Evolutionary conservation across 2,329 filamentous ascomycete genomes (phyloP).

Genomic region (Elsinoe batatas): DNA sequence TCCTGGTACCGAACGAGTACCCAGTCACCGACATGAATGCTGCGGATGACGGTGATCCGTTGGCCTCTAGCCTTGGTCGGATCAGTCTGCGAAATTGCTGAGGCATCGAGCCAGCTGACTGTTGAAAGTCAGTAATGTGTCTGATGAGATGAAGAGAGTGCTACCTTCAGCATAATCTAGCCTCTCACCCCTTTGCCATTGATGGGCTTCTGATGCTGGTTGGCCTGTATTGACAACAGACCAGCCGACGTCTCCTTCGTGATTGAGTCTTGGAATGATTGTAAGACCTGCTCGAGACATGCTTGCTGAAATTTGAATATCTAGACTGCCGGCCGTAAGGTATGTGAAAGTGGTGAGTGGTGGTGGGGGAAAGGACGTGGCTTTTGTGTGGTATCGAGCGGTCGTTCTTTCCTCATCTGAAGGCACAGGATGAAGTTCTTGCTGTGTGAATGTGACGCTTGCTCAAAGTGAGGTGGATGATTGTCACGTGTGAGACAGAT

Average conservation of each 20-base stretch:
- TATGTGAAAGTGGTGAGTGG: too few relatives aligned
- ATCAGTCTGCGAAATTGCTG: not conserved
- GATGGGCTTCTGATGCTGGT: not conserved
- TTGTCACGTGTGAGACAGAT: too few relatives aligned
- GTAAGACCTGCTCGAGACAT: not conserved
- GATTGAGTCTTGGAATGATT: not conserved
- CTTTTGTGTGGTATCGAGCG: too few relatives aligned
- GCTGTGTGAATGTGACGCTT: too few relatives aligned
- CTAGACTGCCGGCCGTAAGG: too few relatives aligned
- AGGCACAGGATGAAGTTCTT: too few relatives aligned
- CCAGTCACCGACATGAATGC: constrained; percentile 6
- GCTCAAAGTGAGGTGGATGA: too few relatives aligned
- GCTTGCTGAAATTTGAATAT: not conserved
- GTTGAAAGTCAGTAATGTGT: not conserved
- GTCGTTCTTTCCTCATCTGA: too few relatives aligned
- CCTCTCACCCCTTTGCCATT: not conserved
- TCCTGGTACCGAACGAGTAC: constrained; percentile 2
- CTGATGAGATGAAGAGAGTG: not conserved
- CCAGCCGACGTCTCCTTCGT: not conserved
- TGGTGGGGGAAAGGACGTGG: too few relatives aligned
- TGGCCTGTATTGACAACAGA: not conserved
- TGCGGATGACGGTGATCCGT: not conserved
- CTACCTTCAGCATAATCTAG: not conserved
- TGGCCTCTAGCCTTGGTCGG: not conserved
- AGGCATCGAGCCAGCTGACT: not conserved